These are phyloP conservation scores for Paxillus ammoniavirescens DNA, from an alignment of 768 basidiomycete species.

Conservation along the genomic window DNA sequence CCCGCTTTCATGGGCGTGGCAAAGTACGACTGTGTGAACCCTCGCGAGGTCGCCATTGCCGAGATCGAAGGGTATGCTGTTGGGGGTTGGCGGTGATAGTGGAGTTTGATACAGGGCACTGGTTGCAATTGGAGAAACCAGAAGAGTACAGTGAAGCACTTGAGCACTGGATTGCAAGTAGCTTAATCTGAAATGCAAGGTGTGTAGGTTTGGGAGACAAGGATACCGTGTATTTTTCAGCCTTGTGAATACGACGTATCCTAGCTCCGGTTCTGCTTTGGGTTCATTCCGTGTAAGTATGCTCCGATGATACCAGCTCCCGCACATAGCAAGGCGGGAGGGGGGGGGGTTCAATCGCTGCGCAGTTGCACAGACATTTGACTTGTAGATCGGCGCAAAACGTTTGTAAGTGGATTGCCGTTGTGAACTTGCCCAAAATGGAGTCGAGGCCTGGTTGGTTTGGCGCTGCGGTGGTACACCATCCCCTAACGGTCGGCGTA, in stretches of 20 bases:
- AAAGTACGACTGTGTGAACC: constrained; percentile 34
- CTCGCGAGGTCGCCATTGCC: constrained; percentile 21
- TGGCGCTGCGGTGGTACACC: no score
- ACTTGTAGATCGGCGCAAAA: no score
- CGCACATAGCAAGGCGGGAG: no score
- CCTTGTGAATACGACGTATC: background rate
- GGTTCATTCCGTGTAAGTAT: no score
- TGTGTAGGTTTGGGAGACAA: background rate
- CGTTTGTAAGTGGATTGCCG: no score
- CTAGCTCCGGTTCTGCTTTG: background rate
- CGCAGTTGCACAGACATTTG: no score
- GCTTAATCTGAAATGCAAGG: background rate
- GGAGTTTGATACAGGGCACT: constrained; percentile 39
- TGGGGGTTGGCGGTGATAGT: constrained; percentile 24
- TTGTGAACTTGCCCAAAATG: no score
- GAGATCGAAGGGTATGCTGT: constrained; percentile 27
- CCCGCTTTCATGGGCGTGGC: constrained; percentile 39
- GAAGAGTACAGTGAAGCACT: constrained; percentile 36
- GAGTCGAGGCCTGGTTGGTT: no score
- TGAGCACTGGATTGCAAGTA: constrained; percentile 29
- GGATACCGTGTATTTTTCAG: background rate
- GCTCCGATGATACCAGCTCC: no score
- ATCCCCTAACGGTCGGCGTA: no score
- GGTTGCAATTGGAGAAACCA: constrained; percentile 33
- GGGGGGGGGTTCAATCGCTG: no score